Evolutionary conservation across 2,329 filamentous ascomycete genomes (phyloP).

Genomic region (Pezicula radicicola): DNA sequence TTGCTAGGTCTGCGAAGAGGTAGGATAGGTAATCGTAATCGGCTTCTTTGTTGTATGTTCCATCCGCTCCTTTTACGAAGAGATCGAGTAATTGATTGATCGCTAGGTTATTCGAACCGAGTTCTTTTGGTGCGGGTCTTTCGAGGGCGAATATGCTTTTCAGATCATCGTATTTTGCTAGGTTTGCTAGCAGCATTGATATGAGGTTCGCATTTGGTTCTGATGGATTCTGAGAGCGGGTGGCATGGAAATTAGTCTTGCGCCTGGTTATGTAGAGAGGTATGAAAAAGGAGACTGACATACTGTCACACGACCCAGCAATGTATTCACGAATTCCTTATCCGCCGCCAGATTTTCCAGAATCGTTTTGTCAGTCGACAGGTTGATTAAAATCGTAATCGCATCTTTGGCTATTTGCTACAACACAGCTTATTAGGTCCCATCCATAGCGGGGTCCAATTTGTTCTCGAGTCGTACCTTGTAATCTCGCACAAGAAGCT

Average conservation of each 20-base stretch:
- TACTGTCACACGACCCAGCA: constrained; percentile 73
- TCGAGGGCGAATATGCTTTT: constrained; percentile 67
- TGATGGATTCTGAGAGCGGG: constrained; percentile 52
- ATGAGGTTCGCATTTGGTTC: constrained; percentile 83
- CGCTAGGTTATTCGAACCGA: constrained; percentile 69
- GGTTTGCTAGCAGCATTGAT: constrained; percentile 89
- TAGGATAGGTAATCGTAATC: constrained; percentile 94
- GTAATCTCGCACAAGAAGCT: constrained; percentile 82
- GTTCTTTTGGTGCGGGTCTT: constrained; percentile 63
- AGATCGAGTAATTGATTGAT: constrained; percentile 93
- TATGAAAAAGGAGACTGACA: constrained; percentile 45
- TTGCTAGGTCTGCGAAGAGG: constrained; percentile 88
- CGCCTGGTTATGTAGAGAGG: background rate
- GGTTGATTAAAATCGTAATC: constrained; percentile 84
- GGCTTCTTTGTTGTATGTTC: constrained; percentile 77
- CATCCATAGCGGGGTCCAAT: background rate
- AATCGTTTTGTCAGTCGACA: constrained; percentile 74
- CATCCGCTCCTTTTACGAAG: constrained; percentile 88
- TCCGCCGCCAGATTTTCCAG: constrained; percentile 72
- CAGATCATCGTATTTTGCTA: constrained; percentile 76
- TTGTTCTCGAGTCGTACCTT: constrained; percentile 49
- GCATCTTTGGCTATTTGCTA: constrained; percentile 92
- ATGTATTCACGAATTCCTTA: constrained; percentile 72
- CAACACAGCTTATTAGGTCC: constrained; percentile 9
- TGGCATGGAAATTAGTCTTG: background rate